Conservation (phyloP, 257 asterid genomes). For the Linaria vulgaris region DNA sequence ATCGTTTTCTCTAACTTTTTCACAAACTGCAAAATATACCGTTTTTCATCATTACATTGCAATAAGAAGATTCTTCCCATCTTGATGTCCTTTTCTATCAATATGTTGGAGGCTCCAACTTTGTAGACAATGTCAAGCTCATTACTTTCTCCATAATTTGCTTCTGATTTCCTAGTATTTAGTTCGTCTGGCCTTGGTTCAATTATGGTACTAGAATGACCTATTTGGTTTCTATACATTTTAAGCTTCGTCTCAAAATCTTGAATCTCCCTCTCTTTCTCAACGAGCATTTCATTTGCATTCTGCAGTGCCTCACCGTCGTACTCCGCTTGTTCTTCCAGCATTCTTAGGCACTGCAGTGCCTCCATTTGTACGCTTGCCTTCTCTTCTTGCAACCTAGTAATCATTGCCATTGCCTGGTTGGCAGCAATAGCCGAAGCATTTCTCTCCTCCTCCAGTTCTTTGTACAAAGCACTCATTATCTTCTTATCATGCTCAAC, state of each 20-base stretch:
- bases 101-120: constrained; percentile 20
- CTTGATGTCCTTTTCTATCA: constrained; percentile 13
- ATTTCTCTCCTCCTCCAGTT: constrained; percentile 85
- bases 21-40: constrained; percentile 36
- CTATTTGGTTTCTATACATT: constrained; percentile 39
- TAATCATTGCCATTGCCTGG: constrained; percentile 95
- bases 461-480: constrained; percentile 58
- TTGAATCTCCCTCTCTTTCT: constrained; percentile 61
- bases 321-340: constrained; percentile 89
- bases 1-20: constrained; percentile 46
- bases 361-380: constrained; percentile 87
- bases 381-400: constrained; percentile 87
- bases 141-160: constrained; percentile 13
- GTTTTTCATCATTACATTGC: constrained; percentile 46
- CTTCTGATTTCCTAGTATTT: constrained; percentile 22
- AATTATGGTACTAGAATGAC: constrained; percentile 25
- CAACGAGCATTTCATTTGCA: constrained; percentile 50
- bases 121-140: constrained; percentile 15
- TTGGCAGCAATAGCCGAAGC: constrained; percentile 87
- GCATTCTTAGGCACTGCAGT: constrained; percentile 68
- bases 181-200: constrained; percentile 28
- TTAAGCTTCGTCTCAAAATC: constrained; percentile 50
- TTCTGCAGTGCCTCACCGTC: constrained; percentile 73
- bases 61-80: constrained; percentile 16
- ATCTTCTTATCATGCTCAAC: constrained; percentile 72